A percentile compares a stretch with the other conserved stretches of the same genome.
phyloP scores from a whole-genome alignment of 1,284 basidiomycete genomes.

The Ceratobasidium sp. region DNA sequence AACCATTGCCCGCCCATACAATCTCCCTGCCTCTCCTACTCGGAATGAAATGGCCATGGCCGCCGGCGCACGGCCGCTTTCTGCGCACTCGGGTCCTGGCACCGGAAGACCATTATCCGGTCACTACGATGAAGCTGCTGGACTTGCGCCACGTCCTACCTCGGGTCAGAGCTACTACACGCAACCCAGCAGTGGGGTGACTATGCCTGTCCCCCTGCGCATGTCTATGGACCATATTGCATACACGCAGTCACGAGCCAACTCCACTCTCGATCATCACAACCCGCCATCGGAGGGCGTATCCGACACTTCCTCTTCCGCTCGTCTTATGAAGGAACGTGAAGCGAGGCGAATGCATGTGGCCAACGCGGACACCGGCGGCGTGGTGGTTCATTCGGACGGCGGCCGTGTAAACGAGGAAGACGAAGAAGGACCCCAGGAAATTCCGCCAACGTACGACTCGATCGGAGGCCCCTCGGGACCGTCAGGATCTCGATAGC shows the following conservation, averaged over 20 bases:
- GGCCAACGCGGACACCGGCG: constrained; percentile 34
- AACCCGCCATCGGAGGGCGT: constrained; percentile 23
- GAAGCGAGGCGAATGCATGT: constrained; percentile 43
- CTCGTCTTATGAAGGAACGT: constrained; percentile 31
- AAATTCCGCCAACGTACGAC: constrained; percentile 48
- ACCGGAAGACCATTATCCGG: constrained; percentile 26
- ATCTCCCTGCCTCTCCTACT: constrained; percentile 38
- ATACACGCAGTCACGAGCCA: constrained; percentile 31
- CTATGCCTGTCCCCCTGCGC: constrained; percentile 38
- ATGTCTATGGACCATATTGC: constrained; percentile 36
- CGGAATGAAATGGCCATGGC: constrained; percentile 39
- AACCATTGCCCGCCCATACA: constrained; percentile 25
- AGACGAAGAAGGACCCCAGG: constrained; percentile 35
- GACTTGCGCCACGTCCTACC: constrained; percentile 5
- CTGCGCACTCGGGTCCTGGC: background rate
- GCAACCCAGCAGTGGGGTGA: constrained; percentile 24
- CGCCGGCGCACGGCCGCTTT: constrained; percentile 26
- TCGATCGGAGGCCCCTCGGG: constrained; percentile 45
- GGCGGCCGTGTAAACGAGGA: constrained; percentile 45
- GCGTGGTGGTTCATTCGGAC: constrained; percentile 45
- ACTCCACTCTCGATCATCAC: constrained; percentile 27
- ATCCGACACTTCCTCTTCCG: constrained; percentile 37
- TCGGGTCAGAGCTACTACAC: constrained; percentile 35
- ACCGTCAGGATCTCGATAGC: constrained; percentile 31
- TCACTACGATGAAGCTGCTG: constrained; percentile 1